These are phyloP conservation scores for Monilinia aucupariae DNA, from an alignment of 2,329 filamentous ascomycete genomes.

Conservation along the genomic window DNA sequence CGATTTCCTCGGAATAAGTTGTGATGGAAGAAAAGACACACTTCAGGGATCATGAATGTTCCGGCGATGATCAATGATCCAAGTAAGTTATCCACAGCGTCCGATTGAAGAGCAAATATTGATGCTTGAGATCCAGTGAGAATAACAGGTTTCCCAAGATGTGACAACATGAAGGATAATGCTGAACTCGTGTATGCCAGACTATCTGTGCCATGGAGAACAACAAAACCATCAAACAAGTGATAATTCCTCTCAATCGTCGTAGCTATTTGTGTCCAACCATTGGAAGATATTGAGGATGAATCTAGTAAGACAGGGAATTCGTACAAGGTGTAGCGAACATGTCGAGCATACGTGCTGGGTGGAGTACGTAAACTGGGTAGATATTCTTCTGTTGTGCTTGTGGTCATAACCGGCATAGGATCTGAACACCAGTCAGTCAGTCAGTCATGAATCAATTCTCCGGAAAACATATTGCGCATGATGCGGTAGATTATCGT, in stretches of 20 bases:
- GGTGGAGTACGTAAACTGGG: constrained; percentile 50
- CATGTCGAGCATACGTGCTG: constrained; percentile 57
- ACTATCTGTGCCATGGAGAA: constrained; percentile 67
- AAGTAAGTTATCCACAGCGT: constrained; percentile 66
- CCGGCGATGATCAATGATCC: constrained; percentile 65
- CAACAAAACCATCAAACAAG: constrained; percentile 64
- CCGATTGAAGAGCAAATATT: constrained; percentile 66
- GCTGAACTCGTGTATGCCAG: constrained; percentile 66
- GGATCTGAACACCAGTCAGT: constrained; percentile 24
- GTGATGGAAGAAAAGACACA: constrained; percentile 70
- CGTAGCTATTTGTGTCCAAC: constrained; percentile 63
- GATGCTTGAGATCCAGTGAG: constrained; percentile 60
- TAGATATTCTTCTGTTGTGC: constrained; percentile 28
- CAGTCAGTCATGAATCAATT: constrained; percentile 7
- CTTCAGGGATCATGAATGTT: constrained; percentile 70
- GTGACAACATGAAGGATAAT: constrained; percentile 67
- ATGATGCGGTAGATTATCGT: constrained; percentile 7
- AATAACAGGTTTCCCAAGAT: constrained; percentile 66
- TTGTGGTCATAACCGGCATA: constrained; percentile 32
- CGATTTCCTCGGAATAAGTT: constrained; percentile 65
- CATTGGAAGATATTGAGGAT: constrained; percentile 64
- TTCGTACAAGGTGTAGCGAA: constrained; percentile 63
- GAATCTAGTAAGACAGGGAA: constrained; percentile 65
- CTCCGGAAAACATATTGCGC: constrained; percentile 1
- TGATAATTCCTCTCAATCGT: constrained; percentile 59